Base-by-base conservation (phyloP, 495 filamentous ascomycete species). In the Hypoxylon lienhwacheense region DNA sequence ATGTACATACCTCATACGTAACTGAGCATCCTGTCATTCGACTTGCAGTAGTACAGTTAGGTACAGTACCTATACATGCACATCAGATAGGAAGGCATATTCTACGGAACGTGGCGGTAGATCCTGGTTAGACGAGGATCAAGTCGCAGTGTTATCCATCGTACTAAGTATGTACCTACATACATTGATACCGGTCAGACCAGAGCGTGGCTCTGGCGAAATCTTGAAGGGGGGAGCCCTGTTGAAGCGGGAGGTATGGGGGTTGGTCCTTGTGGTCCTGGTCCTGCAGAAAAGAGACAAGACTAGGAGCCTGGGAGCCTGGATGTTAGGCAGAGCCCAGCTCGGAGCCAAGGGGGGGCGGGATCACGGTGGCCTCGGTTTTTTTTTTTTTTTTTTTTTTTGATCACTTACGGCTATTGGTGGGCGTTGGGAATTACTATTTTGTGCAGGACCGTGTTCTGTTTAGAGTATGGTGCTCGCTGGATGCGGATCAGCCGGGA, bases 361-460 rank as follows among this genome's bases (percentile, higher is more conserved):
- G 29, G 17, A 24, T 8, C 32, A 57, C 42, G 53, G n/a, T n/a
- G 53, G 44, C 34, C 19, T 31, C 35, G 59, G 57, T 58, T 58
- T 63, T 63, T 63, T 58, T 63, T 58, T 63, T n/a, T n/a, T n/a
- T n/a, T n/a, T n/a, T n/a, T n/a, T n/a, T n/a, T n/a, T n/a, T n/a
- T n/a, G n/a, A n/a, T n/a, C n/a, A n/a, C n/a, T n/a, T n/a, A n/a
- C 53, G 45, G 34, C 33, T 42, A 63, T 63, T 63, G 59, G 59
- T 54, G 53, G 47, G 46, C 47, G 43, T 43, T 25, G 29, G 37
- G 59, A 58, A 57, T 57, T 63, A 58, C 53, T 50, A 44, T 60
- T 15, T 48, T 44, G 52, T 46, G 48, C 59, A 55, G 47, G 47
- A 55, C 58, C 55, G 55, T 31, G 14, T 26, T 39, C 41, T 37